phyloP scores from a whole-genome alignment of 352 stramenopile species.

The Aphanomyces invadans region DNA sequence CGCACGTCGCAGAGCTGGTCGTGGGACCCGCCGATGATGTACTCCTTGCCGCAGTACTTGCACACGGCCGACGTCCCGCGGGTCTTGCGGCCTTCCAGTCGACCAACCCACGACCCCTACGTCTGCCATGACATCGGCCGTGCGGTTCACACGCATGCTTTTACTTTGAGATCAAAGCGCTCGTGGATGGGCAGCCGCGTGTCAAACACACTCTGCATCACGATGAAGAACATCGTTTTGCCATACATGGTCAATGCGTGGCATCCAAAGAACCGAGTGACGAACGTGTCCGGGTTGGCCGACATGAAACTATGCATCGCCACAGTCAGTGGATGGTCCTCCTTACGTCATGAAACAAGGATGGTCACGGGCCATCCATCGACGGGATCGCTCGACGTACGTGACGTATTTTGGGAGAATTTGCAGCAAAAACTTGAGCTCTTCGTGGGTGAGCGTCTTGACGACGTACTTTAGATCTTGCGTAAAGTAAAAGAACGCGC shows the following conservation, averaged over 20 bases:
- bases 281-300: conserved; percentile 60
- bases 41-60: conserved; percentile 68
- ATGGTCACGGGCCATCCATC: too few species aligned
- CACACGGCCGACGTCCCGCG: conserved; percentile 56
- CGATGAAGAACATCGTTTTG: conserved; percentile 79
- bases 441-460: conserved; percentile 68
- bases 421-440: conserved; percentile 61
- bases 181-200: conserved; percentile 72
- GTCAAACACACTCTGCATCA: conserved; percentile 80
- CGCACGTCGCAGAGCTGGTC: conserved; percentile 59
- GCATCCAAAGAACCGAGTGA: conserved; percentile 73
- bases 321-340: neutral
- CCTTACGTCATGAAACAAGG: too few species aligned
- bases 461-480: conserved; percentile 78
- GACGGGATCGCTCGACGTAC: too few species aligned
- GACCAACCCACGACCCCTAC: conserved; percentile 69
- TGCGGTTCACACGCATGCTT: neutral
- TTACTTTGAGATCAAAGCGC: conserved; percentile 63
- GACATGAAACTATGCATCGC: conserved; percentile 6
- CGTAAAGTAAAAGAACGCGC: conserved; percentile 79
- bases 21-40: conserved; percentile 55
- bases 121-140: neutral
- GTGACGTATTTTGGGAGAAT: conserved; percentile 68
- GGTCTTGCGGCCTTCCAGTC: conserved; percentile 62
- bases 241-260: conserved; percentile 79